A percentile compares a stretch with the other conserved stretches of the same genome.
Conservation (phyloP, 164 flowering plant species). For the Magnolia kwangsiensis region DNA sequence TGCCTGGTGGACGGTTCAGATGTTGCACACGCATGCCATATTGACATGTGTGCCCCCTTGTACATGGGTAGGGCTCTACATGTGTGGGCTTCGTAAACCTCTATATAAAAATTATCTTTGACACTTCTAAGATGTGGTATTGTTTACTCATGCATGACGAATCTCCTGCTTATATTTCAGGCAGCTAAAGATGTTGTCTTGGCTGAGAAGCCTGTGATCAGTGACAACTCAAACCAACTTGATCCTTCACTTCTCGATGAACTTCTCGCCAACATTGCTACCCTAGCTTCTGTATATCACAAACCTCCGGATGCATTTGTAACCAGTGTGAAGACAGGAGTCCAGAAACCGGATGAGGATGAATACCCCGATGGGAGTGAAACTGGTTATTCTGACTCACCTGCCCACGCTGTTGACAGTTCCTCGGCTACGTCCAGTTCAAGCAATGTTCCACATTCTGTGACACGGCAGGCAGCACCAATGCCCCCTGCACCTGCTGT, state of each 20-base stretch:
- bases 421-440: conserved; percentile 56
- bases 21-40: no score
- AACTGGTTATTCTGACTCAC: conserved; percentile 65
- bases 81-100: no score
- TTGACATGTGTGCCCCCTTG: no score
- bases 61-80: no score
- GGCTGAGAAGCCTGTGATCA: conserved; percentile 98
- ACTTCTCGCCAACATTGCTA: conserved; percentile 95
- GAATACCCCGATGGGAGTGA: conserved; percentile 87
- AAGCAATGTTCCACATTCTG: conserved; percentile 30
- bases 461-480: conserved; percentile 32
- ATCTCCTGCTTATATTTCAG: conserved; percentile 29
- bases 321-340: conserved; percentile 68
- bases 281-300: conserved; percentile 96
- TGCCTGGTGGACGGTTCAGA: no score
- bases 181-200: conserved; percentile 99
- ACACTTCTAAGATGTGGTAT: neutral
- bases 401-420: conserved; percentile 50
- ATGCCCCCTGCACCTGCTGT: conserved; percentile 37
- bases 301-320: conserved; percentile 97
- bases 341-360: conserved; percentile 85
- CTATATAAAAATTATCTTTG: neutral
- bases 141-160: neutral
- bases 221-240: conserved; percentile 93
- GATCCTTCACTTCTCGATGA: conserved; percentile 93